Evolutionary conservation across 352 stramenopile species (phyloP), one percentile per base, ranked within the genome.

Genomic region (Phytophthora macrochlamydospora): DNA sequence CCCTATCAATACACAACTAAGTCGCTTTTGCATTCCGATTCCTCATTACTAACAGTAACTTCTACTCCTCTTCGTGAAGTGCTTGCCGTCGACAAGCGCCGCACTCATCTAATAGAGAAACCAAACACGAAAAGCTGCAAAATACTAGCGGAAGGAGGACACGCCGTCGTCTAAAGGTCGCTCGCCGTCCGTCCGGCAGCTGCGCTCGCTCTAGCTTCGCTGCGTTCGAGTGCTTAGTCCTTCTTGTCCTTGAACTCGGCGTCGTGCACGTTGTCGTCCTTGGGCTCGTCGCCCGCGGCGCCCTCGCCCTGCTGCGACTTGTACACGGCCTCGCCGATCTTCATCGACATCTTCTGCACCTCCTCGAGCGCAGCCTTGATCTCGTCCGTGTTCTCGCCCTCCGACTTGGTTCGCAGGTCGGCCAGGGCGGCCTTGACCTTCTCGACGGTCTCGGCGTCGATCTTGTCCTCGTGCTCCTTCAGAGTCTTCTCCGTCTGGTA

Each of bases 271-370:
- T 93, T 96, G 42, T 98, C 89, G 71, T 98, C 92, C 74, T 97
- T 96, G 51, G 67, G 75, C 50, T 86, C 78, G 12, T 89, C 80
- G 46, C 64, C 62, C 30, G 67, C 62, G 48, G 62, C 81, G 31
- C 77, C n/a, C 28, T 73, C 79, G 45, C 72, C 73, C 77, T 90
- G 89, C 78, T 97, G 86, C 62, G 94, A 83, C 71, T 97, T 95
- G 81, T 99, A 99, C 38, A 99, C 97, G 37, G 96, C 93, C 82
- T 99, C 93, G 40, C 97, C 97, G 67, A 99, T 99, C 90, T 99
- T 99, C 79, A 99, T 93, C 67, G 90, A 93, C 32, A 95, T 83
- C 73, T 98, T 87, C 67, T 93, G 92, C 62, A 99, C 79, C 46
- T 95, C 94, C 35, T 97, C 82, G 11, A 97, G 86, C 64, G 98